Base-by-base conservation (phyloP, 495 filamentous ascomycete genomes). In the Daldinia grandis region DNA sequence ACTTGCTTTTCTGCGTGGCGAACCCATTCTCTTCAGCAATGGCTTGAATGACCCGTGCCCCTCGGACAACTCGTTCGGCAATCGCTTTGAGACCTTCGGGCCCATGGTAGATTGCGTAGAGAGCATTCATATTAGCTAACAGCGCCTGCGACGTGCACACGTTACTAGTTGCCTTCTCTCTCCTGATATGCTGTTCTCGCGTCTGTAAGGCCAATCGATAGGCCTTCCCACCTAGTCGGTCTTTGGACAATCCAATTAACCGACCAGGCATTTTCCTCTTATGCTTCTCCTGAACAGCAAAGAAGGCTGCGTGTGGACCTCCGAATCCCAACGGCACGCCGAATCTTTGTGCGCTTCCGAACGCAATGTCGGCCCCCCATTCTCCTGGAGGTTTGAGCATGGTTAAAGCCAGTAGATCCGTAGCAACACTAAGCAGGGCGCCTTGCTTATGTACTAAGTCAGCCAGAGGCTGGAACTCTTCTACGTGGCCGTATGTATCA, bases 101-200 rank as follows among this genome's bases (percentile, higher is more conserved):
- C 2, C 95, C 95, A 76, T 99, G 95, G 77, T 98, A 99, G 38
- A 98, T 87, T n/a, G 94, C 95, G 79, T 98, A 99, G 81, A 99
- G 92, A 56, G 95, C 93, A 72, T 89, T 96, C 93, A 98, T 98
- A 79, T 99, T 99, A 19, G 95, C 95, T 33, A 98, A 85, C 17
- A 99, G 79, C 8, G 95, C 95, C 78, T 99, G 95, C 6, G 95
- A 95, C 21, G 95, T 99, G 81, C 95, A 99, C 64, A 99, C 97
- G 79, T 99, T 99, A 84, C 94, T 97, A 5, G 95, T 99, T 1
- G 95, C 95, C 86, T 99, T 99, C 80, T 99, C 95, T 74, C 95
- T 87, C 72, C 95, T 87, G 78, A 99, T 99, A 76, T 99, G 95
- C 80, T 99, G 95, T 81, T 99, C 95, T 76, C 95, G 84, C 12